phyloP scores from a whole-genome alignment of 2,329 filamentous ascomycete species.

The Myriangium duriaei region DNA sequence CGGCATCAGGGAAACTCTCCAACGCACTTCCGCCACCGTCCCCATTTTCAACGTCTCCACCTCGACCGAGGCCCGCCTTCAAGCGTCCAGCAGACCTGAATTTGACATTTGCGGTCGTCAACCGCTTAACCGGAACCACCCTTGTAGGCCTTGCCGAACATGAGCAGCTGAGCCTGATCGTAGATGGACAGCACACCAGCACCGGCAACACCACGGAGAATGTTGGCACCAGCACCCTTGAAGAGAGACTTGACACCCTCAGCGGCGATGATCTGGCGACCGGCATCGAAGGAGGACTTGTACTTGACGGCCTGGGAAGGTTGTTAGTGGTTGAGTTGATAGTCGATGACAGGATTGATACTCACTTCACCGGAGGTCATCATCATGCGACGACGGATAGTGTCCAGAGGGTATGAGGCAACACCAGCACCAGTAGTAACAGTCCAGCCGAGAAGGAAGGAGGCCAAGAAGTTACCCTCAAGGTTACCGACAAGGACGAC shows the following conservation, averaged over 20 bases:
- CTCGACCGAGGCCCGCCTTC: slow-evolving; percentile 5
- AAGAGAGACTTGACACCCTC: slow-evolving; percentile 98
- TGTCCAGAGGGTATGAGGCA: slow-evolving; percentile 99
- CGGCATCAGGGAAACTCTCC: slow-evolving; percentile 1
- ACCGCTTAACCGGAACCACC: slow-evolving; percentile 31
- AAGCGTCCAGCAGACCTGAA: slow-evolving; percentile 4
- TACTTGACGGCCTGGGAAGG: slow-evolving; percentile 94
- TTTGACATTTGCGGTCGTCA: not conserved
- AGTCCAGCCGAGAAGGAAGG: slow-evolving; percentile 94
- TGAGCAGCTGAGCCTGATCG: slow-evolving; percentile 95
- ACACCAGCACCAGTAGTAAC: slow-evolving; percentile 99
- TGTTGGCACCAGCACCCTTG: slow-evolving; percentile 99
- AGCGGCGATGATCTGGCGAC: slow-evolving; percentile 89
- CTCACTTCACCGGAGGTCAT: slow-evolving; percentile 75
- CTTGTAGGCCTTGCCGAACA: slow-evolving; percentile 99
- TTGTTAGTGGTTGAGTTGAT: slow-evolving; percentile 18
- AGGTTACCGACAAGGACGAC: slow-evolving; percentile 84
- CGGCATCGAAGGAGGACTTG: slow-evolving; percentile 90
- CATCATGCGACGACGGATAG: slow-evolving; percentile 99
- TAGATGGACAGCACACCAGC: slow-evolving; percentile 99
- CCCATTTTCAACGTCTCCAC: slow-evolving; percentile 2
- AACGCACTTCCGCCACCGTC: not conserved
- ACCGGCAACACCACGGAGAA: slow-evolving; percentile 99
- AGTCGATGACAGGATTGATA: slow-evolving; percentile 14
- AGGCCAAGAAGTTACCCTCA: slow-evolving; percentile 98